Base-by-base conservation (phyloP, 176 grass and related monocot genomes). In the Chloris gayana region DNA sequence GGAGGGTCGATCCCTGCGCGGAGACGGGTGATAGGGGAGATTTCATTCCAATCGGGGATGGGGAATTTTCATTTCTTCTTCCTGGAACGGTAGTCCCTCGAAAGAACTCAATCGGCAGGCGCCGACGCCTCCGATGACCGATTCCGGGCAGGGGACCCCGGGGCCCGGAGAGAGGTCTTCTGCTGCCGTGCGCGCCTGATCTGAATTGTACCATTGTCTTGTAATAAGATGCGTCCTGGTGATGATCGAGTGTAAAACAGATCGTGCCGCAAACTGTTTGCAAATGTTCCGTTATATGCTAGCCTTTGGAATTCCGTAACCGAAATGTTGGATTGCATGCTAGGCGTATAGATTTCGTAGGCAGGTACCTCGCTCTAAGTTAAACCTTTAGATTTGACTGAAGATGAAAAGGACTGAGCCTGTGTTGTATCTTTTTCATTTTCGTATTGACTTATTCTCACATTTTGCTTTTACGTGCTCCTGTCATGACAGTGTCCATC, bases 401-500 rank as follows among this genome's bases (percentile, higher is more conserved):
- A 11, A 46, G 38, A 66, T 46, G 27, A 7, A 78, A 72, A 18
- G 45, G 25, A 54, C 46, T 45, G 9, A 41, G 26, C 25, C 67
- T 45, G 5, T n/a, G 9, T 59, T 21, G 26, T 59, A 54, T 37
- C 44, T 10, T 49, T 22, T 37, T 3, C 44, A 54, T 56, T 11
- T 27, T 72, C 9, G 29, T 35, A 5, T 60, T 10, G 50, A 56
- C 21, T 59, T 3, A 11, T 44, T 51, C 51, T 80, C 21, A 79
- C 19, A 9, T 14, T 63, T 45, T 76, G 77, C 62, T 35, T 67
- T 69, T 1, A 26, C 27, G 0, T 39, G 45, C 54, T 71, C 27
- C 37, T 86, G 29, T 76, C 37, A 44, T 83, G 21, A 10, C 67
- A 88, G 82, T n/a, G 30, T 24, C 63, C 18, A 34, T 79, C 78